phyloP scores from a whole-genome alignment of 352 stramenopile species.

The Vaucheria bursata region DNA sequence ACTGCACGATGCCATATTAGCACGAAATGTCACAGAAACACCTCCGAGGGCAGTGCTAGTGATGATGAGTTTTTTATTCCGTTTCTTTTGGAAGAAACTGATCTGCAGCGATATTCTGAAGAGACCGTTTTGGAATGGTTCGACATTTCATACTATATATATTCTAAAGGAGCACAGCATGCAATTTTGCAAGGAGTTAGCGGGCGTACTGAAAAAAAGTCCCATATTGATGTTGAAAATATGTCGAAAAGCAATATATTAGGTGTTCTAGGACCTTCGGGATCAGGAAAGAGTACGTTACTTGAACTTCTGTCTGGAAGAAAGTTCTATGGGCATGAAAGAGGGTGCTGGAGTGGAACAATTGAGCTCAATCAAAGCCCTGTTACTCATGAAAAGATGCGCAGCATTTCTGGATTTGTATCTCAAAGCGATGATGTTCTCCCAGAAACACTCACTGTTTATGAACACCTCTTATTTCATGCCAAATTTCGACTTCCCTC shows the following conservation, averaged over 20 bases:
- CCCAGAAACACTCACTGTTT: constrained; percentile 19
- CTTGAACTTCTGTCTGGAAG: constrained; percentile 82
- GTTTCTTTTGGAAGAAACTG: background rate
- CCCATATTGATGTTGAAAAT: too few relatives aligned
- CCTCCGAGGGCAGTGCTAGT: background rate
- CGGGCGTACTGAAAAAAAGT: too few relatives aligned
- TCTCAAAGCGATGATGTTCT: constrained; percentile 34
- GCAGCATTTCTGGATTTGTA: constrained; percentile 56
- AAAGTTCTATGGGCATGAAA: constrained; percentile 72
- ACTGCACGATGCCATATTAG: background rate
- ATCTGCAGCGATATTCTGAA: background rate
- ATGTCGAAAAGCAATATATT: constrained; percentile 54
- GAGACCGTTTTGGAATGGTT: background rate
- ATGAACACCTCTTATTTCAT: constrained; percentile 77
- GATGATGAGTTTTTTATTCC: background rate
- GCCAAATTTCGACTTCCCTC: constrained; percentile 64
- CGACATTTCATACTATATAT: background rate
- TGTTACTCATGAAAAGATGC: constrained; percentile 61
- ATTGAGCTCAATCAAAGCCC: constrained; percentile 44
- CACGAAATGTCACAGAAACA: background rate
- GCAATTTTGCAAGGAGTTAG: background rate
- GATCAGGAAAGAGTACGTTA: constrained; percentile 77
- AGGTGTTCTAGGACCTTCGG: constrained; percentile 70
- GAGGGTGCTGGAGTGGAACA: constrained; percentile 27
- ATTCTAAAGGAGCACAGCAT: background rate